Base-by-base conservation (phyloP, 768 basidiomycete genomes). In the Calocybe cyanea region DNA sequence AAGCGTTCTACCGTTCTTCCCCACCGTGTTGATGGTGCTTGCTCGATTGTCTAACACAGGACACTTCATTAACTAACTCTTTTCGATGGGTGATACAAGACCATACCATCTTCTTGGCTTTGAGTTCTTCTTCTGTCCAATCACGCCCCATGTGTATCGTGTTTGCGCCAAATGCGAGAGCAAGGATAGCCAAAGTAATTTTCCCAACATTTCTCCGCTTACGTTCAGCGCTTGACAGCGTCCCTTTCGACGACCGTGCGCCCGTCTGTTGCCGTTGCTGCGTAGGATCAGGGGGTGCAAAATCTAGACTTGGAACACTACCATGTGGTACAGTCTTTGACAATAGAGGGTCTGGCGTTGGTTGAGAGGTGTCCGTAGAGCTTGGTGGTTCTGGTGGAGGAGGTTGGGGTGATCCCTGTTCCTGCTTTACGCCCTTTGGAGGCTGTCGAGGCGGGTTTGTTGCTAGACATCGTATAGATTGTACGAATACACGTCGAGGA, bases 221-320 rank as follows among this genome's bases (percentile, higher is more conserved):
- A 54, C 77, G 73, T 65, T 96, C 95, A 50, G 84, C 85, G 41
- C 83, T 82, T 14, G 87, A 87, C 43, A 92, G 73, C 11, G 83
- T 80, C 41, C 85, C 83, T 55, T 84, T 87, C 13, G 87, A 84
- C 2, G 87, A 90, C 60, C 69, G 74, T 41, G 89, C 89, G 11
- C 89, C 88, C 0, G 88, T 91, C 41, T 81, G 71, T 48, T 77
- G 72, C 25, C 62, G 60, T 44, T 65, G 17, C 7, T 14, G 62
- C 38, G 70, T 63, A 13, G 68, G 67, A 38, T 76, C 75, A 13
- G 71, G 67, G 0, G 83, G 82, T 14, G 80, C 73, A 53, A 87
- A 84, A 62, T 88, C 85, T 15, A 87, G 70, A 43, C 74, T 80
- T 4, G 79, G 77, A 4, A 77, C 50, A 46, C 52, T 62, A 7